Base-by-base conservation (phyloP, 1,284 basidiomycete genomes). In the Rhizopogon parksii region DNA sequence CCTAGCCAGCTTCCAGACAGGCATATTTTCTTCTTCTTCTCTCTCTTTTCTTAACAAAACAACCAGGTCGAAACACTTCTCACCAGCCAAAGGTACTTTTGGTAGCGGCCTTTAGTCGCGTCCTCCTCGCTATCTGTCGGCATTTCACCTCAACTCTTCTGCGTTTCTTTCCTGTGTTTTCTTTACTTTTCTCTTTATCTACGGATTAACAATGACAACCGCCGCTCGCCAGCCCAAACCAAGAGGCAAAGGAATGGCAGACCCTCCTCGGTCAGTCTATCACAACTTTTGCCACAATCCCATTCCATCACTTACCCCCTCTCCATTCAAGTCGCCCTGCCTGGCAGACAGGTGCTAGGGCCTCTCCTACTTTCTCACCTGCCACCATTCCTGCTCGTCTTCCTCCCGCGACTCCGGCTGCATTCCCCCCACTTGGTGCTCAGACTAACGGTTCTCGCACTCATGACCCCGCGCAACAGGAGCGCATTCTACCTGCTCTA, bases 301-400 rank as follows among this genome's bases (percentile, higher is more conserved):
- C 7, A 36, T 21, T 27, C 35, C 57, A 50, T 58, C 57, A 11
- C 46, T 52, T 51, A 48, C 34, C 40, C 8, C 37, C 40, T 38
- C 27, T 38, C 40, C 34, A 46, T 47, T 48, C 60, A 83, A 24
- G 82, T 56, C 82, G 83, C 62, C 57, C 73, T 54, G 82, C 83
- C 17, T 87, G 85, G 85, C 62, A 64, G 39, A 66, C 75, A 55
- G 78, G 77, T 56, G 68, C 81, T 53, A 79, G 85, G 52, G 73
- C 79, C 50, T 83, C 83, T 37, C 80, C 83, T 9, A 82, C 83
- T 3, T 86, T 79, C 68, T 79, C 82, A 52, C 77, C 83, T 5
- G 67, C 74, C 34, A 70, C 68, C 58, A 72, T 68, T 57, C 62
- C 74, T 38, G 69, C 75, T 49, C 77, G 80, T 50, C 71, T 78